phyloP scores from a whole-genome alignment of 2,329 filamentous ascomycete genomes.

The Epichloe bromicola region DNA sequence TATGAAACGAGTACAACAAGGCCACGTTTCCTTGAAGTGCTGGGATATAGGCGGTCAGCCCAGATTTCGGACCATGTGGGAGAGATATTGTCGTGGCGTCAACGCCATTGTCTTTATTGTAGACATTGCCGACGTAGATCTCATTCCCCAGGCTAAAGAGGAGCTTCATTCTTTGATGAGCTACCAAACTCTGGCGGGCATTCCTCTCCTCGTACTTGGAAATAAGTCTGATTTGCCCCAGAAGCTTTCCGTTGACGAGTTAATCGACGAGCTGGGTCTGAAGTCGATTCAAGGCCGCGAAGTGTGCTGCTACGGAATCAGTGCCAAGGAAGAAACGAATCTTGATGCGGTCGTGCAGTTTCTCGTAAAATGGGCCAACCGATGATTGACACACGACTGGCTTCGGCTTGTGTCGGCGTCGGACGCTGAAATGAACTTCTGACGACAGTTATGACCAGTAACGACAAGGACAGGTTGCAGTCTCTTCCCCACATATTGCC shows the following conservation, averaged over 20 bases:
- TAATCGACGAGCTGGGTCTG: conserved; percentile 86
- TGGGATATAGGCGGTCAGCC: conserved; percentile 98
- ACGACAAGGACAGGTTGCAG: conserved; percentile 3
- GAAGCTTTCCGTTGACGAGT: conserved; percentile 82
- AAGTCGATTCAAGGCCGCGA: conserved; percentile 83
- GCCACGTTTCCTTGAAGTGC: conserved; percentile 96
- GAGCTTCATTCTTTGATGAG: conserved; percentile 83
- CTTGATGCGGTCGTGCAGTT: conserved; percentile 93
- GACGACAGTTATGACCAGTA: conserved; percentile 7
- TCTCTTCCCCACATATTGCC: neutral
- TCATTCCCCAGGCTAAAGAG: conserved; percentile 75
- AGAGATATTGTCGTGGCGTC: conserved; percentile 92
- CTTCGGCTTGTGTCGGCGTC: neutral
- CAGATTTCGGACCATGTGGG: conserved; percentile 97
- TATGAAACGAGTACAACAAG: conserved; percentile 95
- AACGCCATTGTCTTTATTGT: conserved; percentile 98
- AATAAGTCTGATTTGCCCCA: conserved; percentile 95
- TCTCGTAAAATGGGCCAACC: conserved; percentile 79
- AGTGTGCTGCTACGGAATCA: conserved; percentile 97
- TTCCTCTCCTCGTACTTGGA: conserved; percentile 84
- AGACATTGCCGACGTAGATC: conserved; percentile 76
- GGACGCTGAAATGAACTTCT: neutral
- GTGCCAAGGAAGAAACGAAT: conserved; percentile 97
- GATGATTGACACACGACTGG: conserved; percentile 30
- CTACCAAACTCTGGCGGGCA: conserved; percentile 73